Percentiles rank a stretch among this genome's conserved stretches.
Conservation (phyloP, 208 protist genomes). For the Wallacemonas sp. region DNA sequence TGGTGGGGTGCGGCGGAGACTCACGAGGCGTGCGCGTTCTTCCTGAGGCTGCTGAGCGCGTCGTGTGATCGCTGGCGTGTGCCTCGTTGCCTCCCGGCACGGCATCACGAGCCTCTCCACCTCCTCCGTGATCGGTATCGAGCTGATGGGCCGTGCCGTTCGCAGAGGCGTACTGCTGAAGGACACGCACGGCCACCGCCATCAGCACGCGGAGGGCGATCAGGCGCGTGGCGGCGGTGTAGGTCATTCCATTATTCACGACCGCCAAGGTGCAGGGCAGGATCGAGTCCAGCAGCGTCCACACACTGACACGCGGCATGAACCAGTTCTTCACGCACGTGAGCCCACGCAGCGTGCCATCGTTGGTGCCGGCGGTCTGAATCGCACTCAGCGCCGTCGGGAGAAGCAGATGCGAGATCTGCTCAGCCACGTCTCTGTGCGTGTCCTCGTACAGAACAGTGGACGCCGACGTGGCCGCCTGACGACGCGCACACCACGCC, state of each 20-base stretch:
- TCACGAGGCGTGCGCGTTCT: too few relatives aligned
- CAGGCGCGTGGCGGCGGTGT: conserved; percentile 36
- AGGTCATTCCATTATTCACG: conserved; percentile 33
- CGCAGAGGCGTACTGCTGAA: conserved; percentile 7
- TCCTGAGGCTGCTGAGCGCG: too few relatives aligned
- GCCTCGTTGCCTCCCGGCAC: too few relatives aligned
- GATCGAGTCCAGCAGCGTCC: conserved; percentile 37
- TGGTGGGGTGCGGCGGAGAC: too few relatives aligned
- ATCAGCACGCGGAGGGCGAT: conserved; percentile 56
- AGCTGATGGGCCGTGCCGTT: too few relatives aligned
- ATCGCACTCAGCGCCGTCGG: conserved; percentile 58
- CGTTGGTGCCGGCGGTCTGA: conserved; percentile 32
- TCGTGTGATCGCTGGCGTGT: too few relatives aligned
- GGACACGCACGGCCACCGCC: conserved; percentile 25
- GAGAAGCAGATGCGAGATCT: conserved; percentile 33
- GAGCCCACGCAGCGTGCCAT: conserved; percentile 49
- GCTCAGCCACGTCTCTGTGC: not conserved
- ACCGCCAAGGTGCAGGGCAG: conserved; percentile 52
- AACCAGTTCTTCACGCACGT: conserved; percentile 39
- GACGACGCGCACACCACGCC: not conserved
- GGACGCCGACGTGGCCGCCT: not conserved
- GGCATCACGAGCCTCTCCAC: too few relatives aligned
- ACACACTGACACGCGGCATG: conserved; percentile 29
- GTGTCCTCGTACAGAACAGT: not conserved
- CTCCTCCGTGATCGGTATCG: too few relatives aligned